These are phyloP conservation scores for Zygosaccharomyces sapae DNA, from an alignment of 1,139 yeast species.

Conservation along the genomic window DNA sequence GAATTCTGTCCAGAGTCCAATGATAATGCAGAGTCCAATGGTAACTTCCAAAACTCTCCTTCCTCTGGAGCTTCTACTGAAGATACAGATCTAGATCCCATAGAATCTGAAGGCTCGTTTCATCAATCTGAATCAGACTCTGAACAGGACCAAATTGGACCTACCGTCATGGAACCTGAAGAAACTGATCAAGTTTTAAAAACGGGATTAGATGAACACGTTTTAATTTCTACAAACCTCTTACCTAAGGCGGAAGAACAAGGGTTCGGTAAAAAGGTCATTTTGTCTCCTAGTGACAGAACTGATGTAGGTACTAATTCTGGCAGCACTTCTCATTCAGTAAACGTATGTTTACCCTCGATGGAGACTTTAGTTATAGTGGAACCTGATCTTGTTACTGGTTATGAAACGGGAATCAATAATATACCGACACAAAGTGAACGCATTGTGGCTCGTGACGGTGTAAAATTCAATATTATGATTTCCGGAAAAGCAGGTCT, in stretches of 20 bases:
- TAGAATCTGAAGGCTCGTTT: background rate
- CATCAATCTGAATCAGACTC: background rate
- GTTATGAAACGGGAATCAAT: constrained; percentile 27
- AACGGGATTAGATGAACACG: background rate
- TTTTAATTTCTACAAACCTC: background rate
- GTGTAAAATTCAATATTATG: constrained; percentile 54
- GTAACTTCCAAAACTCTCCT: background rate
- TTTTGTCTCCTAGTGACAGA: background rate
- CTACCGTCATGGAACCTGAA: background rate
- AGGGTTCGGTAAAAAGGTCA: background rate
- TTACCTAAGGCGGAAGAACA: background rate
- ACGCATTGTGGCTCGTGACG: constrained; percentile 40
- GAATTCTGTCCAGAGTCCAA: background rate
- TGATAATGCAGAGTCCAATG: background rate
- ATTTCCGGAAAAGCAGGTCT: constrained; percentile 57
- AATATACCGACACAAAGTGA: constrained; percentile 32
- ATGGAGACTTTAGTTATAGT: constrained; percentile 4
- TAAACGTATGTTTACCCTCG: background rate
- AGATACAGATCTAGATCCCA: background rate
- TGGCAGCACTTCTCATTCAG: background rate
- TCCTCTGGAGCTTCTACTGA: background rate
- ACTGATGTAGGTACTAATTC: constrained; percentile 5
- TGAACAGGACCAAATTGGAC: background rate
- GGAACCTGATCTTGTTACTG: constrained; percentile 1
- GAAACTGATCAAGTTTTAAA: background rate